These are phyloP conservation scores for Dendrothele bispora DNA, from an alignment of 768 basidiomycete genomes.

Conservation along the genomic window DNA sequence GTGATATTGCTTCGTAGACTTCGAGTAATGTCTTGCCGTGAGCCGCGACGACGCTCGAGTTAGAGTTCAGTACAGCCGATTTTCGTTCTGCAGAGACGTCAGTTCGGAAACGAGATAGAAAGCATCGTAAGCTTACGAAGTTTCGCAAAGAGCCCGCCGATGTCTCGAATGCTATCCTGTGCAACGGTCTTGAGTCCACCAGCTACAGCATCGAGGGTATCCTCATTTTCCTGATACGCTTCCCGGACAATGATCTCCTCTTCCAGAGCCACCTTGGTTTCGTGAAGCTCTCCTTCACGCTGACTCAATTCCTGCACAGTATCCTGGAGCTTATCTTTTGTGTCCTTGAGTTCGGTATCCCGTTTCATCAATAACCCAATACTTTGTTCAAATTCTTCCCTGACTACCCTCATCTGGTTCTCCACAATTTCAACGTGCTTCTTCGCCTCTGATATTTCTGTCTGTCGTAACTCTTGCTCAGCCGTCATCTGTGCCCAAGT, in stretches of 20 bases:
- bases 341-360: conserved; percentile 72
- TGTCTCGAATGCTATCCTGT: conserved; percentile 68
- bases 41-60: conserved; percentile 61
- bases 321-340: conserved; percentile 54
- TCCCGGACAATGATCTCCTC: conserved; percentile 79
- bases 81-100: conserved; percentile 63
- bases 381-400: conserved; percentile 92
- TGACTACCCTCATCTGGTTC: conserved; percentile 72
- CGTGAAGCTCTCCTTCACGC: conserved; percentile 58
- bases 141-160: conserved; percentile 75
- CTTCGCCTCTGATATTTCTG: conserved; percentile 80
- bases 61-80: conserved; percentile 57
- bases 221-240: conserved; percentile 77
- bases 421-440: conserved; percentile 84
- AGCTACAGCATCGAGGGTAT: conserved; percentile 70
- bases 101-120: conserved; percentile 9
- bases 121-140: conserved; percentile 54
- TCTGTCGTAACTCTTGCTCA: conserved; percentile 75
- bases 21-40: conserved; percentile 61
- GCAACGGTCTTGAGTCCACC: conserved; percentile 62
- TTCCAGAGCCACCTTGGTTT: conserved; percentile 60
- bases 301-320: conserved; percentile 51
- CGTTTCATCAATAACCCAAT: conserved; percentile 72
- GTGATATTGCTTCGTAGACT: conserved; percentile 52
- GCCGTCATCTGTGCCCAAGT: conserved; percentile 80